Conservation (phyloP, 1,139 yeast genomes). For the Blastobotrys proliferans region DNA sequence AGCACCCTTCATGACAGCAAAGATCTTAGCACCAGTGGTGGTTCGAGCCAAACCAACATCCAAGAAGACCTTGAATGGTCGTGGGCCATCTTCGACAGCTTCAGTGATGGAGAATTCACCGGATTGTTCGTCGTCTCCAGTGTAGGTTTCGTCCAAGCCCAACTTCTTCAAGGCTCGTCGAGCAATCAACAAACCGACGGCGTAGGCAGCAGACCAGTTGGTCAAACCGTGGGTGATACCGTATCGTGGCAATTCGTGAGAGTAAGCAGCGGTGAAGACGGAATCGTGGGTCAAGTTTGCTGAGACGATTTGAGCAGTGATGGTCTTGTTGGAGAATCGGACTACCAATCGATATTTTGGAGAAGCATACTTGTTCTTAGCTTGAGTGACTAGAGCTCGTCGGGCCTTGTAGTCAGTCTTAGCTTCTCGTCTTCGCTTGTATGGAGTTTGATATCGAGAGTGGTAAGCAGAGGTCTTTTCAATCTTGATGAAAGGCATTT, state of each 20-base stretch:
- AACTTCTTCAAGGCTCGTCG: constrained; percentile 98
- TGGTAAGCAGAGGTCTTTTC: constrained; percentile 89
- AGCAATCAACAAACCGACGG: constrained; percentile 97
- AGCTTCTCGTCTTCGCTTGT: constrained; percentile 99
- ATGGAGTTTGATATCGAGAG: constrained; percentile 99
- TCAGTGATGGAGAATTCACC: constrained; percentile 98
- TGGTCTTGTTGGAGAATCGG: constrained; percentile 99
- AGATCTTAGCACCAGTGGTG: constrained; percentile 99
- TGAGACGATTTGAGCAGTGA: constrained; percentile 95
- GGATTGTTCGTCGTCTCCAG: constrained; percentile 98
- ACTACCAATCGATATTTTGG: constrained; percentile 99
- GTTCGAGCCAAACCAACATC: constrained; percentile 99
- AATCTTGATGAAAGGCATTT: constrained; percentile 73
- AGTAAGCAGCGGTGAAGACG: constrained; percentile 96
- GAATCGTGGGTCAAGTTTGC: constrained; percentile 97
- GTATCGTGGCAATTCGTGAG: constrained; percentile 97
- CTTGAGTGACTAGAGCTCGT: constrained; percentile 99
- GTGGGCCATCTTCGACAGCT: constrained; percentile 99
- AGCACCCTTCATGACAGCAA: constrained; percentile 99
- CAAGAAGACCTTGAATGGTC: constrained; percentile 99
- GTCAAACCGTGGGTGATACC: constrained; percentile 99
- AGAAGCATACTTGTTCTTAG: constrained; percentile 99
- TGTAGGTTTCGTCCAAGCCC: constrained; percentile 96
- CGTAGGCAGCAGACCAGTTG: constrained; percentile 99
- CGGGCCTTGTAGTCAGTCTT: constrained; percentile 99